These are phyloP conservation scores for Pythium brachiatum DNA, from an alignment of 352 stramenopile genomes.

Conservation along the genomic window DNA sequence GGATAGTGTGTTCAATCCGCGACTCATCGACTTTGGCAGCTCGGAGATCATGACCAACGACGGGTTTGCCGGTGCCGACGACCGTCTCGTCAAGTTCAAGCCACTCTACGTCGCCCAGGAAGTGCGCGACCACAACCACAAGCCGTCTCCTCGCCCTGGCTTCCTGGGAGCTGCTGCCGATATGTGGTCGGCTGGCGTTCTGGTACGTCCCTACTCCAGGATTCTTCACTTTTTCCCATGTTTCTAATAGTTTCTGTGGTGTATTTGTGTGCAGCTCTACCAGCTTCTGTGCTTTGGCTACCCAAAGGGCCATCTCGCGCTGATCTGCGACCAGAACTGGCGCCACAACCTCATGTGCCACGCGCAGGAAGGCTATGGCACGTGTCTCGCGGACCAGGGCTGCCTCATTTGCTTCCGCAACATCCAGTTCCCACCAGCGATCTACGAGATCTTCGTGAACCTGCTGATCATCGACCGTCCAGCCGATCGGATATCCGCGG, in stretches of 20 bases:
- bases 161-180: conserved; percentile 71
- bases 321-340: conserved; percentile 79
- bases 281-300: conserved; percentile 82
- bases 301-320: conserved; percentile 68
- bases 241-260: neutral
- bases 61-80: conserved; percentile 44
- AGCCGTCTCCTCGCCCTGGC: conserved; percentile 47
- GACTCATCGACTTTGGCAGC: conserved; percentile 82
- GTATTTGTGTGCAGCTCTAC: conserved; percentile 55
- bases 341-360: conserved; percentile 64
- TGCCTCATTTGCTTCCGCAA: conserved; percentile 81
- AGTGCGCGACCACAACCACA: conserved; percentile 61
- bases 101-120: conserved; percentile 70
- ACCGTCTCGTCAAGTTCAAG: conserved; percentile 77
- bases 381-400: conserved; percentile 53
- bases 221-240: neutral
- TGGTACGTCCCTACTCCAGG: conserved; percentile 40
- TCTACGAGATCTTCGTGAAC: conserved; percentile 72
- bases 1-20: conserved; percentile 42
- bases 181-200: conserved; percentile 75
- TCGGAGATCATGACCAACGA: conserved; percentile 74
- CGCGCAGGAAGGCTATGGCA: conserved; percentile 36
- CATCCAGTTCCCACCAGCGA: conserved; percentile 69
- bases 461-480: conserved; percentile 52
- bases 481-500: conserved; percentile 52